Base-by-base conservation (phyloP, 805 yeast species). In the Yarrowia divulgata region DNA sequence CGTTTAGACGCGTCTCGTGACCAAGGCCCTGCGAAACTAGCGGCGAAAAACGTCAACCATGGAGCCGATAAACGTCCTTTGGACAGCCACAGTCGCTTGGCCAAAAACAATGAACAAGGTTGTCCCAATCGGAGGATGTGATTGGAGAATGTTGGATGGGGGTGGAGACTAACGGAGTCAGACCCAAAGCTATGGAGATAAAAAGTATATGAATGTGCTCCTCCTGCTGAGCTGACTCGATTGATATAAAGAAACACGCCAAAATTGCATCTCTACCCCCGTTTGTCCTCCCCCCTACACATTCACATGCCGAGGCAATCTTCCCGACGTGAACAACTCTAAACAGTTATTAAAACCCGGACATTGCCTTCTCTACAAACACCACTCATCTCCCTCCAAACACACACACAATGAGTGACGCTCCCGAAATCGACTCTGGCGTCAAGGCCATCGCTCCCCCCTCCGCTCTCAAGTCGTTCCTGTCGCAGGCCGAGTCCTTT, bases 401-500 rank as follows among this genome's bases (percentile, higher is more conserved):
- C 35, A 23, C 35, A 23, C 35, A 16, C 67, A 63, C 45, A 48
- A 63, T 63, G 68, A 48, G 57, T 23, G 68, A 63, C 68, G 68
- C 68, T 48, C 68, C 68, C 57, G 68, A 63, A 63, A 48, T 63
- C 57, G 68, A 63, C 48, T 23, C 57, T 35, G 40, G 57, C 45
- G 68, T 63, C 7, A 63, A 63, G 13, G 57, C 57, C 68, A 49
- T 49, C 48, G 57, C 68, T 23, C 68, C 68, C 67, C 50, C 50
- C 29, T 48, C 68, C n/a, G 68, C 68, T 34, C 57, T 63, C 57
- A 48, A 63, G 40, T 63, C 68, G 32, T 63, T 63, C 57, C 68
- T 63, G n/a, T 63, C 68, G 18, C 96, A 94, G 81, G 81, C 89
- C 73, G 92, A 93, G 77, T 91, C 97, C 1, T 87, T 94, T 74